A percentile compares a stretch with the other conserved stretches of the same genome.
These are phyloP conservation scores for Syncephalastrum racemosum DNA, from an alignment of 371 early-diverging fungal genomes.

Conservation along the genomic window DNA sequence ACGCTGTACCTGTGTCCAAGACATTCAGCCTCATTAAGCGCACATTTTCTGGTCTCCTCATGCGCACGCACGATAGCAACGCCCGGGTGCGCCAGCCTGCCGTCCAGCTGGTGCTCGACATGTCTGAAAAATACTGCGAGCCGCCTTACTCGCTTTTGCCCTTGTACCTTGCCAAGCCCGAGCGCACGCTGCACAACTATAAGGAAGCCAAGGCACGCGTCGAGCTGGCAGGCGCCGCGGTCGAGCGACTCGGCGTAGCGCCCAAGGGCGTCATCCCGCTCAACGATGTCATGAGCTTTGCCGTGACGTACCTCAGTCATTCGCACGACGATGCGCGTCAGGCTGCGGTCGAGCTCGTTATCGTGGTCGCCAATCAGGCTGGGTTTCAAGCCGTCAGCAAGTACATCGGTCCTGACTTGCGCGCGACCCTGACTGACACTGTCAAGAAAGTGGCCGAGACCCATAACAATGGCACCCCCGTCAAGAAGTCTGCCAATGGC, in stretches of 20 bases:
- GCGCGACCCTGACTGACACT: conserved; percentile 31
- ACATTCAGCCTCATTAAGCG: conserved; percentile 49
- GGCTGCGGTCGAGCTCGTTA: conserved; percentile 59
- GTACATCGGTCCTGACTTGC: conserved; percentile 30
- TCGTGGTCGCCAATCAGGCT: conserved; percentile 45
- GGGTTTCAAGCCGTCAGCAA: conserved; percentile 32
- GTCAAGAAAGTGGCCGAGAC: conserved; percentile 28
- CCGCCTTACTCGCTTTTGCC: conserved; percentile 53
- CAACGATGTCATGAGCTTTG: conserved; percentile 59
- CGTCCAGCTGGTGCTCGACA: conserved; percentile 48
- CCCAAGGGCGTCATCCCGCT: conserved; percentile 14
- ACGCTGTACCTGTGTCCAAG: conserved; percentile 15
- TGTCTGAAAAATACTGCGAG: conserved; percentile 52
- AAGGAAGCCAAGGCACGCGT: conserved; percentile 42
- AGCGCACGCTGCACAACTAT: conserved; percentile 34
- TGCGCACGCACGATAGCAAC: conserved; percentile 64
- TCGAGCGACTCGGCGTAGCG: conserved; percentile 37
- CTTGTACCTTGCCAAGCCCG: conserved; percentile 47
- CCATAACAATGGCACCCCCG: background rate
- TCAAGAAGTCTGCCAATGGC: conserved; percentile 8
- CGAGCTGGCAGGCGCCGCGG: conserved; percentile 53
- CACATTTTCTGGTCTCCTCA: conserved; percentile 52
- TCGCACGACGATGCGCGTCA: conserved; percentile 68
- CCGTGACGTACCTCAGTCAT: conserved; percentile 62
- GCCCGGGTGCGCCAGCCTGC: conserved; percentile 54